These are phyloP conservation scores for Eucalyptus guilfoylei DNA, from an alignment of 345 rosid genomes.

Conservation along the genomic window DNA sequence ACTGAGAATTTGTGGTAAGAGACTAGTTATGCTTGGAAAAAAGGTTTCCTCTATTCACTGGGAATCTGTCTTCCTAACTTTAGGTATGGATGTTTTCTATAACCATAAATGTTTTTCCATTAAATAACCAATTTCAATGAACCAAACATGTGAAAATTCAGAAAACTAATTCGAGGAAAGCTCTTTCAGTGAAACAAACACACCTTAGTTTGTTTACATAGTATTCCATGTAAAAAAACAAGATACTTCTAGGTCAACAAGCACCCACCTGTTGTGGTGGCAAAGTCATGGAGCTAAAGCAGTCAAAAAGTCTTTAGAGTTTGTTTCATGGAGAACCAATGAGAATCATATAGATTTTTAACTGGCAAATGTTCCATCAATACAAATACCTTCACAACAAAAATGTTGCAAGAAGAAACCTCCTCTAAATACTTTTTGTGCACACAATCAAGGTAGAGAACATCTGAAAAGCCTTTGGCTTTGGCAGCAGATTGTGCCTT, in stretches of 20 bases:
- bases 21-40: background rate
- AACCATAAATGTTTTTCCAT: background rate
- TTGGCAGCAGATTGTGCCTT: conserved; percentile 82
- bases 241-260: background rate
- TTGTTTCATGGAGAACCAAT: background rate
- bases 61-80: background rate
- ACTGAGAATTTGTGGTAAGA: background rate
- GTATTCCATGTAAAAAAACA: background rate
- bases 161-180: background rate
- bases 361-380: background rate
- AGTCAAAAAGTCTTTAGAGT: background rate
- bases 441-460: conserved; percentile 84
- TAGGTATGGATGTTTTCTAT: background rate
- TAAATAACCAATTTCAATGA: background rate
- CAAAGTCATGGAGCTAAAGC: background rate
- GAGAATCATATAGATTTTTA: background rate
- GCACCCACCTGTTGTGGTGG: background rate
- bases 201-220: background rate
- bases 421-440: conserved; percentile 78
- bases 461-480: conserved; percentile 84
- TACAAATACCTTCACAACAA: conserved; percentile 57
- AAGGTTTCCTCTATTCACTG: background rate
- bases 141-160: background rate
- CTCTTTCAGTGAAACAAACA: background rate
- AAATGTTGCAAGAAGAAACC: conserved; percentile 93